These are phyloP conservation scores for Thuidium tamariscinum DNA, from an alignment of 225 moss, liverwort and hornwort species.

Conservation along the genomic window DNA sequence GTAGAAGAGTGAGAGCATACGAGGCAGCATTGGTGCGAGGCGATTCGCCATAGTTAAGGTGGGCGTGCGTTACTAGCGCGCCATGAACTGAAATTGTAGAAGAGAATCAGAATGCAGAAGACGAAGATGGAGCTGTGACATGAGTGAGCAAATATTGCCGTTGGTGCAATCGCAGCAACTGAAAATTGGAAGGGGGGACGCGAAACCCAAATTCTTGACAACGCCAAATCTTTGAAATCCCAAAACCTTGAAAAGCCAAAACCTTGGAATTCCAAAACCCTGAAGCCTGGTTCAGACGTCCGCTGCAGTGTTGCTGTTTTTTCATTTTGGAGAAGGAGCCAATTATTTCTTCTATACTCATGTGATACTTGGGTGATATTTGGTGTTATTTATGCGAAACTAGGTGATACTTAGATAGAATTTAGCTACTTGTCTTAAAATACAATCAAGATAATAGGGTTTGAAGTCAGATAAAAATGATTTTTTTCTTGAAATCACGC, in stretches of 20 bases:
- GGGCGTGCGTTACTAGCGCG: not conserved
- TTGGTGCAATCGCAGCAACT: not conserved
- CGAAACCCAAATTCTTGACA: not conserved
- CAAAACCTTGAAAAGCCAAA: not conserved
- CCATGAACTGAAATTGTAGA: not conserved
- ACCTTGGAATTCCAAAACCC: too few species aligned
- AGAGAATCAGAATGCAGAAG: not conserved
- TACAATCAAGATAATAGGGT: too few species aligned
- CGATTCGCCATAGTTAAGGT: conserved; percentile 5
- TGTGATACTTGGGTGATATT: too few species aligned
- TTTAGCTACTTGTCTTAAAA: too few species aligned
- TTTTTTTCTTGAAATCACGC: too few species aligned
- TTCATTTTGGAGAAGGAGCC: too few species aligned
- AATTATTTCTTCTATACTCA: too few species aligned
- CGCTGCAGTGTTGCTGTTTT: too few species aligned
- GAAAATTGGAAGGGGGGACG: not conserved
- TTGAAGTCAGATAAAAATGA: too few species aligned
- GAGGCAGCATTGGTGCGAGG: not conserved
- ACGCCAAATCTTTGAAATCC: not conserved
- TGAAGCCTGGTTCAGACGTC: too few species aligned
- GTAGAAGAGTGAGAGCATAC: not conserved
- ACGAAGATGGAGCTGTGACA: not conserved
- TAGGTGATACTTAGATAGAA: too few species aligned
- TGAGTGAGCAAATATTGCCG: not conserved
- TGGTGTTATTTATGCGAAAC: too few species aligned